Percentiles rank a stretch among this genome's conserved stretches.
phyloP scores from a whole-genome alignment of 345 rosid genomes.

The Ailanthus altissimus region DNA sequence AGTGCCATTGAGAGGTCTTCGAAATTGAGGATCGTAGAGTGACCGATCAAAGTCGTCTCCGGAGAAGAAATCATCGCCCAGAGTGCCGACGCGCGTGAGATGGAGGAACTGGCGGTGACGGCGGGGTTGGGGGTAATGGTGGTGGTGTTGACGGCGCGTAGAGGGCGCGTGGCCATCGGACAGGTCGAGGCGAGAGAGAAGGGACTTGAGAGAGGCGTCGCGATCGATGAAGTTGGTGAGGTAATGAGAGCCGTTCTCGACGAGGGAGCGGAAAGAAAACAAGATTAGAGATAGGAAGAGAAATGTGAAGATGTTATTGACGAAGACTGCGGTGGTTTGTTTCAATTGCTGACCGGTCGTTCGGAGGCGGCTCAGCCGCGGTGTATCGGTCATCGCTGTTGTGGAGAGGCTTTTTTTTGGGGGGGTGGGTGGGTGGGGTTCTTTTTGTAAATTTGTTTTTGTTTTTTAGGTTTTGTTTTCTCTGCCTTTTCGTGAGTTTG shows the following conservation, averaged over 20 bases:
- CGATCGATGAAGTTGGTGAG: constrained; percentile 80
- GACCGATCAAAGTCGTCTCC: constrained; percentile 66
- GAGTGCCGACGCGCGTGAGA: constrained; percentile 77
- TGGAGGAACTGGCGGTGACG: constrained; percentile 78
- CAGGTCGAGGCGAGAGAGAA: constrained; percentile 81
- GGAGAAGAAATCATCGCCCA: constrained; percentile 85
- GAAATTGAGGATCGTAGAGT: constrained; percentile 26
- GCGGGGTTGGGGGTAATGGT: constrained; percentile 33
- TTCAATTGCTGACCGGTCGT: constrained; percentile 62
- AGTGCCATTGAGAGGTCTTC: constrained; percentile 52
- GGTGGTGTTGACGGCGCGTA: constrained; percentile 29
- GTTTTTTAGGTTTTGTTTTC: neutral
- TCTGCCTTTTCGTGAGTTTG: neutral
- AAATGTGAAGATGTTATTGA: constrained; percentile 56
- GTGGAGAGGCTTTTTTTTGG: constrained; percentile 9
- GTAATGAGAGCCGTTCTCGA: constrained; percentile 66
- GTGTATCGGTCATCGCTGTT: constrained; percentile 68
- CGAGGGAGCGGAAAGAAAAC: constrained; percentile 74
- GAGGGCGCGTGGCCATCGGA: constrained; percentile 26
- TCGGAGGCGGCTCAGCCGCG: constrained; percentile 59
- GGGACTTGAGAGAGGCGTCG: constrained; percentile 79
- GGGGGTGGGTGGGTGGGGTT: no score
- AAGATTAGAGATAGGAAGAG: constrained; percentile 73
- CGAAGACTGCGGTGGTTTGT: constrained; percentile 47
- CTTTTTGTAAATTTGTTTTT: neutral